Evolutionary conservation across 768 basidiomycete genomes (phyloP).

Genomic region (Phanerodontia chrysosporium): DNA sequence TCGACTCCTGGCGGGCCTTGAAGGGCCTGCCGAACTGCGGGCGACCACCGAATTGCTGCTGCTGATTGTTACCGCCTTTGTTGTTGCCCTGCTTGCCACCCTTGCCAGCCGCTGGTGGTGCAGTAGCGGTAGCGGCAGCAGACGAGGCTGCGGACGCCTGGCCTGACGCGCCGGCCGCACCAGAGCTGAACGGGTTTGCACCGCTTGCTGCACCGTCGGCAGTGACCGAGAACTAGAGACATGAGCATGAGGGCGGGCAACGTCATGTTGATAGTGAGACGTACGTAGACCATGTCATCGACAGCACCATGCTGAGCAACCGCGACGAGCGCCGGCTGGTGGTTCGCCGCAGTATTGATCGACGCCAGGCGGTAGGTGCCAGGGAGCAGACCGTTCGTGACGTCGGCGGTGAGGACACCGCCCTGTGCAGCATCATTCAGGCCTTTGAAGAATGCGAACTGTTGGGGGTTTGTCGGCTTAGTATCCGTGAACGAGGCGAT

Average conservation of each 20-base stretch:
- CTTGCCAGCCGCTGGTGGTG: too few species aligned
- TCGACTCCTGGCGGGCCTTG: background rate
- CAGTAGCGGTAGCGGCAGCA: too few species aligned
- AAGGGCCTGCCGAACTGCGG: background rate
- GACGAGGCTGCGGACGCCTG: too few species aligned
- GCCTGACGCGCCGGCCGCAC: background rate
- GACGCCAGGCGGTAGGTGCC: conserved; percentile 46
- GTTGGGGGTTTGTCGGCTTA: conserved; percentile 41
- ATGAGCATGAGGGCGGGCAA: too few species aligned
- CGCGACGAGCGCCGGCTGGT: conserved; percentile 33
- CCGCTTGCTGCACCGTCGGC: conserved; percentile 8
- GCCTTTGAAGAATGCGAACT: conserved; percentile 58
- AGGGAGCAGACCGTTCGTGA: conserved; percentile 49
- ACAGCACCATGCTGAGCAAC: conserved; percentile 35
- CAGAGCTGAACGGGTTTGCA: conserved; percentile 18
- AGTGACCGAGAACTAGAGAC: conserved; percentile 9
- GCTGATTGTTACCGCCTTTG: conserved; percentile 8
- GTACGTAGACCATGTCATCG: conserved; percentile 32
- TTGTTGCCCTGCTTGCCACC: conserved; percentile 5
- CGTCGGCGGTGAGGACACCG: conserved; percentile 43
- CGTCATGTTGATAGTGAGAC: background rate
- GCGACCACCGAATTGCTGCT: too few species aligned
- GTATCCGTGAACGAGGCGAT: conserved; percentile 47
- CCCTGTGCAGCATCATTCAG: conserved; percentile 41
- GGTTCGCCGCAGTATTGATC: conserved; percentile 40